Conservation (phyloP, 2,329 filamentous ascomycete genomes). For the Aureobasidium sp. region DNA sequence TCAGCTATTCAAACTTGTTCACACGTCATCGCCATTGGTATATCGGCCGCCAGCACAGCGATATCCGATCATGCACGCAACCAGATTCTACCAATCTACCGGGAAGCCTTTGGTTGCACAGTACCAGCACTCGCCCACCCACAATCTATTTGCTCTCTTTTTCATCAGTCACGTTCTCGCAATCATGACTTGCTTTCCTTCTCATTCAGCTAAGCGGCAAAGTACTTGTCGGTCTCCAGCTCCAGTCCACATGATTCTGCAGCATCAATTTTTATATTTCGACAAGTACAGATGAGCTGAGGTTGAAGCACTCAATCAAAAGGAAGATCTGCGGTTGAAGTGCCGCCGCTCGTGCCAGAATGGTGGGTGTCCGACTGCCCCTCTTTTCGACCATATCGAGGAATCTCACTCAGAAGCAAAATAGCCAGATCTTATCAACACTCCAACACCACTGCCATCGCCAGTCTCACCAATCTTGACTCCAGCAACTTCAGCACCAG, state of each 20-base stretch:
- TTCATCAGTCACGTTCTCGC: neutral
- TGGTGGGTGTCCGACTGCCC: neutral
- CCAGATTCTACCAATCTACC: conserved; percentile 1
- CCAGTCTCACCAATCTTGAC: neutral
- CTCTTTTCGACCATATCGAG: neutral
- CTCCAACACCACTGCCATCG: neutral
- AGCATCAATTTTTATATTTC: neutral
- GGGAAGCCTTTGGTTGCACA: conserved; percentile 2
- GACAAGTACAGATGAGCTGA: neutral
- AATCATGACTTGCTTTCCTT: neutral
- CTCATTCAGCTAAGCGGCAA: neutral
- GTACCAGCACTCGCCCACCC: neutral
- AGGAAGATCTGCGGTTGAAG: neutral
- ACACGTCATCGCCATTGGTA: neutral
- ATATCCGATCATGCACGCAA: neutral
- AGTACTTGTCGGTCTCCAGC: neutral
- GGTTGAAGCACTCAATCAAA: neutral
- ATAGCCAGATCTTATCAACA: neutral
- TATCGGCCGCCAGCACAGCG: conserved; percentile 1
- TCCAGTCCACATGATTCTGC: neutral
- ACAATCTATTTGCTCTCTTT: neutral
- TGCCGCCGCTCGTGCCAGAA: conserved; percentile 3
- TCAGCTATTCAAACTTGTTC: too few species aligned
- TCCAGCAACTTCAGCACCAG: neutral
- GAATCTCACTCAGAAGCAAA: neutral